A percentile compares a stretch with the other conserved stretches of the same genome.
Conservation (phyloP, 2,329 filamentous ascomycete species). For the Paecilomyces sp. region DNA sequence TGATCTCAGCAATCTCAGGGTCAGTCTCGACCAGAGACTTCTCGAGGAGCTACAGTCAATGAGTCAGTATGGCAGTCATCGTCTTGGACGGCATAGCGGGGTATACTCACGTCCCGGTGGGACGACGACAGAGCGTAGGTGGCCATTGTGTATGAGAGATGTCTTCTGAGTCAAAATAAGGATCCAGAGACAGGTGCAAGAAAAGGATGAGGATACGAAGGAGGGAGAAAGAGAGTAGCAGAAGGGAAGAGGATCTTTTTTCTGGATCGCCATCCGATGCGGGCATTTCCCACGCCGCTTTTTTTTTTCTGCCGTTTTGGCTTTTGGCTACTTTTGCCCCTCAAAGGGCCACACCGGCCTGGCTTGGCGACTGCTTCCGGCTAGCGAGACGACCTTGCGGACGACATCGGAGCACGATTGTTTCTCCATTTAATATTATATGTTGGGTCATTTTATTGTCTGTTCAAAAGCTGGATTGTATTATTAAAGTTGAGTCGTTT, state of each 20-base stretch:
- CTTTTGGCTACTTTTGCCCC: not conserved
- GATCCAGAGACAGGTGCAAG: not conserved
- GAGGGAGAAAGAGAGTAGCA: conserved; percentile 1
- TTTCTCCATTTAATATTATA: not conserved
- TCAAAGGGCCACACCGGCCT: not conserved
- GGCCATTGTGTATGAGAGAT: conserved; percentile 28
- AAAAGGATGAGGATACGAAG: conserved; percentile 1
- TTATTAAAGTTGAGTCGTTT: too few relatives aligned
- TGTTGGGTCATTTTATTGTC: not conserved
- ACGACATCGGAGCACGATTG: not conserved
- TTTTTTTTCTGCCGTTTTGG: not conserved
- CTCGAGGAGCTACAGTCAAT: conserved; percentile 72
- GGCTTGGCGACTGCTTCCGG: not conserved
- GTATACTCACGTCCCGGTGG: conserved; percentile 55
- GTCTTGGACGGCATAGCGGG: conserved; percentile 2
- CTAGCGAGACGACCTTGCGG: not conserved
- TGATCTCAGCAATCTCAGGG: conserved; percentile 91
- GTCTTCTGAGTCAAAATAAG: conserved; percentile 7
- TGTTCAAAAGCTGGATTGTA: too few relatives aligned
- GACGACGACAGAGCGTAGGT: conserved; percentile 59
- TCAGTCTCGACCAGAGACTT: conserved; percentile 87
- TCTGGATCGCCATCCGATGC: not conserved
- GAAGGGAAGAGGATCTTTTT: conserved; percentile 1
- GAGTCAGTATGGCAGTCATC: conserved; percentile 25
- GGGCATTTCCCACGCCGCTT: not conserved